phyloP scores from a whole-genome alignment of 495 filamentous ascomycete genomes.

The Terfezia claveryi region DNA sequence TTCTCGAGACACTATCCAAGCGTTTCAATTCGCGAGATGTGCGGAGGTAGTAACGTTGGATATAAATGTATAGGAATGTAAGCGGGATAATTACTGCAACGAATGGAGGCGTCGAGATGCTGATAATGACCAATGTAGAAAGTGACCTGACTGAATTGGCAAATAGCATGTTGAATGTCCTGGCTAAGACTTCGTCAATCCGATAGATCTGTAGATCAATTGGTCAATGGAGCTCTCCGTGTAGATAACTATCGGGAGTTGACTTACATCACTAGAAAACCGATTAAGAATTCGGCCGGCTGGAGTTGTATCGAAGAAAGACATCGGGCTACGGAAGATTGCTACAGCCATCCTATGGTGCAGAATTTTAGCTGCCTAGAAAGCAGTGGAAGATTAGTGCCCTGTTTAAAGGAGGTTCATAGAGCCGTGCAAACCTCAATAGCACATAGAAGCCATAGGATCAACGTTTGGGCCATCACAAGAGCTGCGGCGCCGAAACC shows the following conservation, averaged over 20 bases:
- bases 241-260: constrained; percentile 11
- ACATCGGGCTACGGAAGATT: constrained; percentile 96
- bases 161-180: constrained; percentile 87
- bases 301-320: constrained; percentile 97
- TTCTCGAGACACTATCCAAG: constrained; percentile 81
- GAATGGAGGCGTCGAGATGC: constrained; percentile 58
- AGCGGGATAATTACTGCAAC: constrained; percentile 61
- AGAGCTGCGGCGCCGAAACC: constrained; percentile 71
- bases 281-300: constrained; percentile 89
- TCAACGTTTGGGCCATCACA: constrained; percentile 78
- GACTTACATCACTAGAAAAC: constrained; percentile 47
- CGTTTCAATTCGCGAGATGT: constrained; percentile 93
- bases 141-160: constrained; percentile 63
- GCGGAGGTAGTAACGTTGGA: constrained; percentile 90
- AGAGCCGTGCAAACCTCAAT: constrained; percentile 46
- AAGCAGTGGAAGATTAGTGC: constrained; percentile 8
- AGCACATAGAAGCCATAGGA: constrained; percentile 97
- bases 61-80: constrained; percentile 62
- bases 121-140: constrained; percentile 76
- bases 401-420: neutral
- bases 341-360: constrained; percentile 97
- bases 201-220: constrained; percentile 53
- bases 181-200: constrained; percentile 84
- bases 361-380: constrained; percentile 68
- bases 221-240: constrained; percentile 8